Percentiles rank a stretch among this genome's conserved stretches.
Evolutionary conservation across 139 green algal genomes (phyloP).

Genomic region (Nannochloris sp.): DNA sequence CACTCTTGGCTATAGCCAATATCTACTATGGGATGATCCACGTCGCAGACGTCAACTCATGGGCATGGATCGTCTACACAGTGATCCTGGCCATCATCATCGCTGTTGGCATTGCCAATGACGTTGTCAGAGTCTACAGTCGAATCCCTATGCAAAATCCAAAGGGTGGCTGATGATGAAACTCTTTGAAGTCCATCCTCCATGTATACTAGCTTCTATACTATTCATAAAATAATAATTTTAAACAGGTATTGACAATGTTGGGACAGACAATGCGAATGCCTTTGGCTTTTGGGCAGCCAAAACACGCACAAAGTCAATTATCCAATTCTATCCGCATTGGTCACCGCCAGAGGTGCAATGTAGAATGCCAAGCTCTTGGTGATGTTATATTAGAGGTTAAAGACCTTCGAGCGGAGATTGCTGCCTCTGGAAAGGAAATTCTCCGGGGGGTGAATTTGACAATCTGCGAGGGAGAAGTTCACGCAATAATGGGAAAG

Average conservation of each 20-base stretch:
- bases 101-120: background rate
- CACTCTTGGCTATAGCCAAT: slow-evolving; percentile 14
- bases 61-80: slow-evolving; percentile 8
- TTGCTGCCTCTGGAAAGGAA: slow-evolving; percentile 59
- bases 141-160: background rate
- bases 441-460: slow-evolving; percentile 93
- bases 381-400: slow-evolving; percentile 61
- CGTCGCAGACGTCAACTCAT: slow-evolving; percentile 6
- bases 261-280: too few relatives aligned
- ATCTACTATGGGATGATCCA: slow-evolving; percentile 20
- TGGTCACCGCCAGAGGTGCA: background rate
- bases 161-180: too few relatives aligned
- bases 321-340: too few relatives aligned
- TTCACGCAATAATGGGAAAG: slow-evolving; percentile 99
- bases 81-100: slow-evolving; percentile 5
- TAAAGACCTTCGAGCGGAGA: slow-evolving; percentile 62
- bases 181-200: too few relatives aligned
- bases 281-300: too few relatives aligned
- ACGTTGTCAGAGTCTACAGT: background rate
- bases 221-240: too few relatives aligned
- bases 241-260: too few relatives aligned
- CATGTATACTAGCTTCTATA: too few relatives aligned
- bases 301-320: too few relatives aligned
- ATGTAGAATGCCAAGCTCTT: background rate
- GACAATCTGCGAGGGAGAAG: slow-evolving; percentile 72